Evolutionary conservation across 2,329 filamentous ascomycete genomes (phyloP).

Genomic region (Hirsutella thompsonii): DNA sequence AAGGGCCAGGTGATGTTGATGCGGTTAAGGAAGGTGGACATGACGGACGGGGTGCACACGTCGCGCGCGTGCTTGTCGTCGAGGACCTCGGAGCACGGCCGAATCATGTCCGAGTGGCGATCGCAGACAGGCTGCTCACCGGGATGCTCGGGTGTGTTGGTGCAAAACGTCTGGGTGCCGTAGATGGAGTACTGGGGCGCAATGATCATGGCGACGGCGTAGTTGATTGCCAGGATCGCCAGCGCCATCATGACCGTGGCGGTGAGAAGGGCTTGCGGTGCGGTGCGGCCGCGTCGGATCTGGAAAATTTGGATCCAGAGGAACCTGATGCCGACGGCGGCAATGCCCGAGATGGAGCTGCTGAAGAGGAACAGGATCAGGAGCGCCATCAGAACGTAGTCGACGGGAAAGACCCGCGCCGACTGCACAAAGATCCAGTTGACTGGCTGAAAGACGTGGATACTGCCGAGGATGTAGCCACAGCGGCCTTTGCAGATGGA

Average conservation of each 20-base stretch:
- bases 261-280: conserved; percentile 82
- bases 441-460: conserved; percentile 89
- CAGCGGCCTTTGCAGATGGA: conserved; percentile 83
- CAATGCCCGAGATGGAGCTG: conserved; percentile 76
- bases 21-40: conserved; percentile 86
- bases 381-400: conserved; percentile 81
- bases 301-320: conserved; percentile 90
- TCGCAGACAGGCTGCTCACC: conserved; percentile 65
- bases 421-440: conserved; percentile 74
- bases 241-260: conserved; percentile 84
- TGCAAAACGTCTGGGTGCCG: conserved; percentile 89
- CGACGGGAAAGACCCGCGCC: conserved; percentile 74
- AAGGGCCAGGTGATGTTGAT: conserved; percentile 91
- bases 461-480: conserved; percentile 77
- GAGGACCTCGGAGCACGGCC: conserved; percentile 68
- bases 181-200: conserved; percentile 92
- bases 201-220: conserved; percentile 83
- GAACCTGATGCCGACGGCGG: conserved; percentile 83
- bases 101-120: conserved; percentile 56
- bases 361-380: conserved; percentile 80
- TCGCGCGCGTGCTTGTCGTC: conserved; percentile 57
- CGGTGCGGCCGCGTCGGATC: conserved; percentile 78
- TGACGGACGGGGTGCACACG: conserved; percentile 83
- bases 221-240: conserved; percentile 85
- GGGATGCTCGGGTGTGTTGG: conserved; percentile 48